These are phyloP conservation scores for Boeremia exigua DNA, from an alignment of 2,329 filamentous ascomycete species.

Conservation along the genomic window DNA sequence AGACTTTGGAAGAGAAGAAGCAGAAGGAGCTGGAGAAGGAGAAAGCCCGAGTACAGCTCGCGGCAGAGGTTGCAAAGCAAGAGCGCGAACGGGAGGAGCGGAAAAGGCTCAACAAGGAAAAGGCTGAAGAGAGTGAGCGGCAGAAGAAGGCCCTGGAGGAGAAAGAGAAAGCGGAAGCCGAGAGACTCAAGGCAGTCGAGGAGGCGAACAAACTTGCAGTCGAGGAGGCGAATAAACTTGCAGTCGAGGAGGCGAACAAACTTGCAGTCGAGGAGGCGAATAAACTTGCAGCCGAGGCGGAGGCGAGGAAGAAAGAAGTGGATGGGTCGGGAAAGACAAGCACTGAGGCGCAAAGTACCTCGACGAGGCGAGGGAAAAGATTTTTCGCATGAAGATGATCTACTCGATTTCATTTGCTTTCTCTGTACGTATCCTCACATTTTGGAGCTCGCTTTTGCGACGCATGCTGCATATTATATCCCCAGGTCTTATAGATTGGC, in stretches of 20 bases:
- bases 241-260: neutral
- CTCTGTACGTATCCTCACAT: neutral
- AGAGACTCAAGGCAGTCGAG: slow-evolving; percentile 6
- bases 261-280: slow-evolving; percentile 3
- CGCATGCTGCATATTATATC: neutral
- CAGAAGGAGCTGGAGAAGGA: slow-evolving; percentile 22
- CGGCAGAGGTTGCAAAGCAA: slow-evolving; percentile 12
- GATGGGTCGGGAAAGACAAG: neutral
- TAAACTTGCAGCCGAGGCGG: neutral
- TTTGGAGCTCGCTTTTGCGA: neutral
- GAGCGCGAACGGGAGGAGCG: slow-evolving; percentile 14
- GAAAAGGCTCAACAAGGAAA: slow-evolving; percentile 12
- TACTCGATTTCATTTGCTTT: neutral
- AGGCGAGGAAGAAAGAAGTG: neutral
- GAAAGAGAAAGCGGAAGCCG: slow-evolving; percentile 11
- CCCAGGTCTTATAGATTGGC: neutral
- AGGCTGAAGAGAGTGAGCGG: slow-evolving; percentile 11
- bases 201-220: neutral
- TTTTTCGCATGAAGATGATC: neutral
- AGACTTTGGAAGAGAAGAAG: slow-evolving; percentile 18
- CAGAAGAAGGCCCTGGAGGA: slow-evolving; percentile 1
- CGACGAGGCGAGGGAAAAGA: neutral
- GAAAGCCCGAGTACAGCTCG: slow-evolving; percentile 9
- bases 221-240: slow-evolving; percentile 3
- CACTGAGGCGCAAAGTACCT: neutral